Conservation (phyloP, 495 filamentous ascomycete species). For the Podospora anserina region DNA sequence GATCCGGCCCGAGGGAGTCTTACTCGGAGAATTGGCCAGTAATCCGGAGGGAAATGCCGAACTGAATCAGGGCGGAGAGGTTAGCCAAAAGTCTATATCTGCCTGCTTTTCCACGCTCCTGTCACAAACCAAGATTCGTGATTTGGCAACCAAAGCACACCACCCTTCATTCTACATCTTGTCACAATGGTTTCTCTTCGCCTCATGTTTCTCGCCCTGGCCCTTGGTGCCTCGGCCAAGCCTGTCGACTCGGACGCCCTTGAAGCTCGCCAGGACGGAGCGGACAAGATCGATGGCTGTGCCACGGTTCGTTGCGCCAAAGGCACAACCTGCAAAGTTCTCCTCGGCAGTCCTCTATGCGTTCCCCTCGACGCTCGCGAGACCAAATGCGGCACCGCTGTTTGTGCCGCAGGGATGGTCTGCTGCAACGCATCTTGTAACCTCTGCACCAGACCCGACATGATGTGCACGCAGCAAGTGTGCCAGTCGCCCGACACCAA, state of each 20-base stretch:
- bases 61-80: not conserved
- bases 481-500: constrained; percentile 11
- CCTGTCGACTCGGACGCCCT: constrained; percentile 11
- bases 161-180: not conserved
- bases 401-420: constrained; percentile 14
- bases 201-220: constrained; percentile 14
- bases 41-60: not conserved
- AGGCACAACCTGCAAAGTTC: constrained; percentile 17
- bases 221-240: constrained; percentile 16
- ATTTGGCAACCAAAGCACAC: not conserved
- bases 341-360: constrained; percentile 20
- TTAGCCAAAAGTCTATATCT: not conserved
- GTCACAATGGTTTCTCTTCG: constrained; percentile 7
- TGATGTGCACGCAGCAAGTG: constrained; percentile 21
- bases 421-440: constrained; percentile 31
- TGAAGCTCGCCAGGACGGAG: not conserved
- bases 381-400: not conserved
- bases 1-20: not conserved
- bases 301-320: constrained; percentile 19
- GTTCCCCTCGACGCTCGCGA: constrained; percentile 6
- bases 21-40: not conserved
- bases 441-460: constrained; percentile 23
- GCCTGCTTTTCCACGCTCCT: not conserved
- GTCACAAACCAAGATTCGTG: not conserved
- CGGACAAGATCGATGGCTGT: constrained; percentile 14